Base-by-base conservation (phyloP, 129 eudicot species). In the Arctium minus region DNA sequence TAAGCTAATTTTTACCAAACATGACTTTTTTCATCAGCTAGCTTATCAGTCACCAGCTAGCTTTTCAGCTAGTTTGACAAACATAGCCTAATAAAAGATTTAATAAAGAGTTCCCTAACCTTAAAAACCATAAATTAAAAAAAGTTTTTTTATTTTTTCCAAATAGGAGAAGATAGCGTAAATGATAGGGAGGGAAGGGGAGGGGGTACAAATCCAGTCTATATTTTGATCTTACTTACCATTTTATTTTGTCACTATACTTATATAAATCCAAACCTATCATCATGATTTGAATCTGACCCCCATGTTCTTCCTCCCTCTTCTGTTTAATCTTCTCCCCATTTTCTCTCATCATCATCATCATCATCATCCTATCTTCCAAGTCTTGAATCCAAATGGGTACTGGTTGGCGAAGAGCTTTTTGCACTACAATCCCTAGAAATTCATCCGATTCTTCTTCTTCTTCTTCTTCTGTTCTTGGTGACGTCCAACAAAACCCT, bases 341-440 rank as follows among this genome's bases (percentile, higher is more conserved):
- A 22, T n/a, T 48, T 37, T 9, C 10, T 56, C 33, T 29, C 3
- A 2, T 17, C 44, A 15, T 50, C 46, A 0, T 29, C 3, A 2
- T 17, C 44, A 15, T 50, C 46, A 0, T 83, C 6, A 6, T 8
- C 1, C 15, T 44, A 22, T 22, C 9, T 0, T 22, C 13, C 60
- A 12, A 15, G 30, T 9, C 64, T 31, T 5, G 12, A 39, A 8
- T 6, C 53, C 76, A 86, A 86, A 94, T 94, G 98, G 98, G 98
- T 1, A 89, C 90, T 17, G 97, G 98, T 27, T 94, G 98, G 98
- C 87, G 98, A 81, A 86, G 92, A 89, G 98, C 97, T 38, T 94
- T 94, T 75, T 92, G 98, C 93, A 91, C 90, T 2, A 88, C 97
- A 6, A 76, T 86, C 76, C 90, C 94, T 30, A 86, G 85, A 86